Conservation (phyloP, 2,329 filamentous ascomycete genomes). For the Arthrobotrys megalospora region DNA sequence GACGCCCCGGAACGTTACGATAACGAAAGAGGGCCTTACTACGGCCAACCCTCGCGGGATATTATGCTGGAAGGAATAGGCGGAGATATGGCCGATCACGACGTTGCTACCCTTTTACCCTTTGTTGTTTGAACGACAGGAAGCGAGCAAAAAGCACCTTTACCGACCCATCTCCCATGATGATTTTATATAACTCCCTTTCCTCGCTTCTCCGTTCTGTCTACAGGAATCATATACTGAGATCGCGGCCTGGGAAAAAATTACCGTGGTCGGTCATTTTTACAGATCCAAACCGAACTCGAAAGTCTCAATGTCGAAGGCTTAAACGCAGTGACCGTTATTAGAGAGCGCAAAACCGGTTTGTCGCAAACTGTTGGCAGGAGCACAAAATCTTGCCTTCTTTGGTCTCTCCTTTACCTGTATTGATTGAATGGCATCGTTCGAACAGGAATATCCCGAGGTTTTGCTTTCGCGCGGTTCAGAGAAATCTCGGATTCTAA, state of each 20-base stretch:
- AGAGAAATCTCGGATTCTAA: conserved; percentile 70
- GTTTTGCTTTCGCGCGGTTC: conserved; percentile 74
- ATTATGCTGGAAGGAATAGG: conserved; percentile 74
- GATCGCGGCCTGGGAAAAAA: conserved; percentile 60
- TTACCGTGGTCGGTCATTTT: conserved; percentile 62
- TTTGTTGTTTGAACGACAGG: conserved; percentile 66
- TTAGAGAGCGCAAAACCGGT: conserved; percentile 75
- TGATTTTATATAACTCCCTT: conserved; percentile 63
- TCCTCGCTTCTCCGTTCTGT: conserved; percentile 62
- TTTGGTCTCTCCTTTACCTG: conserved; percentile 43
- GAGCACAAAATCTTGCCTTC: conserved; percentile 49
- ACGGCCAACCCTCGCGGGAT: conserved; percentile 63
- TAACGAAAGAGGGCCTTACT: conserved; percentile 60
- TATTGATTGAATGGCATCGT: conserved; percentile 62
- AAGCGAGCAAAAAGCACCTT: conserved; percentile 64
- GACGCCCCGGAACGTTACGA: conserved; percentile 62
- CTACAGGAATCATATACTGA: conserved; percentile 64
- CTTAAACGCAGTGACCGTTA: conserved; percentile 74
- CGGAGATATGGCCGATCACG: conserved; percentile 70
- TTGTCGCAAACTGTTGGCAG: conserved; percentile 60
- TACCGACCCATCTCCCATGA: conserved; percentile 66
- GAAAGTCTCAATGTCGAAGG: conserved; percentile 71
- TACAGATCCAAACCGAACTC: conserved; percentile 74
- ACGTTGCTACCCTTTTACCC: conserved; percentile 70
- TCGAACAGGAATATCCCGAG: conserved; percentile 71